Evolutionary conservation across 164 flowering plant species (phyloP).

Genomic region (Chimonanthus praecox): DNA sequence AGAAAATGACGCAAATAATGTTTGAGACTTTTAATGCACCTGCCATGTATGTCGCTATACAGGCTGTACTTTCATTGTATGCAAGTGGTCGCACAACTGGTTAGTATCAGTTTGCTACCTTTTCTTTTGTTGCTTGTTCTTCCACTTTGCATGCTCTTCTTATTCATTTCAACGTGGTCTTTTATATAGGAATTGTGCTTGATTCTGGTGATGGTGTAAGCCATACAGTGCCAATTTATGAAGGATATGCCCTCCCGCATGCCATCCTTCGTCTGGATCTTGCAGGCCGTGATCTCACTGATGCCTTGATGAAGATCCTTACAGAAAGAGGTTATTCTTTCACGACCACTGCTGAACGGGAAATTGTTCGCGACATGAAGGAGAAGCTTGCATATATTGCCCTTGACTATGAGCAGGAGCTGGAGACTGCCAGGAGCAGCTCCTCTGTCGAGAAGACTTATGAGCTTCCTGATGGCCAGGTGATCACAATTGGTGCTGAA

Average conservation of each 20-base stretch:
- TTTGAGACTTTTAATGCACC: constrained; percentile 64
- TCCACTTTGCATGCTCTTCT: neutral
- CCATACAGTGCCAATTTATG: constrained; percentile 59
- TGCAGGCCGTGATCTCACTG: constrained; percentile 71
- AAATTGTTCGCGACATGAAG: constrained; percentile 65
- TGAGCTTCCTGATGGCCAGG: constrained; percentile 64
- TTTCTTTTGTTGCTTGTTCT: neutral
- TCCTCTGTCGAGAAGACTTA: constrained; percentile 65
- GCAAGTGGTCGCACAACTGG: constrained; percentile 89
- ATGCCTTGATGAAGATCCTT: constrained; percentile 59
- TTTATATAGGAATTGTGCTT: constrained; percentile 44
- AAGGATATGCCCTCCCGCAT: constrained; percentile 64
- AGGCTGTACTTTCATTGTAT: constrained; percentile 72
- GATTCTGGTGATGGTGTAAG: constrained; percentile 69
- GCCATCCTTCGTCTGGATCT: constrained; percentile 68
- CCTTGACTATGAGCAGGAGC: constrained; percentile 61
- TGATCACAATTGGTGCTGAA: constrained; percentile 66
- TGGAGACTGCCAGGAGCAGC: constrained; percentile 52
- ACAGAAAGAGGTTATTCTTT: constrained; percentile 63
- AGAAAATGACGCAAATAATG: constrained; percentile 73
- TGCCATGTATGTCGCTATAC: constrained; percentile 71
- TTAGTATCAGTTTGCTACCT: constrained; percentile 14
- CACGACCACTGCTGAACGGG: constrained; percentile 68
- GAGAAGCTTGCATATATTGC: constrained; percentile 69
- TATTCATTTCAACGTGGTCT: neutral